These are phyloP conservation scores for Plenodomus tracheiphilus DNA, from an alignment of 2,329 filamentous ascomycete species.

Conservation along the genomic window DNA sequence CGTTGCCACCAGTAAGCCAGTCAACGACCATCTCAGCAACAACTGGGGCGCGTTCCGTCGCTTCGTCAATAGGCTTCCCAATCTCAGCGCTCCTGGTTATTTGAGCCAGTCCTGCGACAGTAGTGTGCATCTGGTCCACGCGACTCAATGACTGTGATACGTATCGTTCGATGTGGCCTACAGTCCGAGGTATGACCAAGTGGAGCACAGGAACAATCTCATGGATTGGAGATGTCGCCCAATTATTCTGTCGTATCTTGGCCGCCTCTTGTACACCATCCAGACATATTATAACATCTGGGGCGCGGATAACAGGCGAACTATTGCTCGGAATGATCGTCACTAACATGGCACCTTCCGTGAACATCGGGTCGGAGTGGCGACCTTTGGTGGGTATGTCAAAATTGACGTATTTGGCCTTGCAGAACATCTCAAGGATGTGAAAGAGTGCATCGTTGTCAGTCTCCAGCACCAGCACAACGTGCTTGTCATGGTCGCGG, in stretches of 20 bases:
- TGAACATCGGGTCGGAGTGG: slow-evolving; percentile 7
- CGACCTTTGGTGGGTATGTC: slow-evolving; percentile 25
- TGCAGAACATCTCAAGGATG: slow-evolving; percentile 32
- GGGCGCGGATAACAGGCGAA: slow-evolving; percentile 24
- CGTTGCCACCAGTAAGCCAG: slow-evolving; percentile 21
- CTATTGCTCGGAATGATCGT: slow-evolving; percentile 40
- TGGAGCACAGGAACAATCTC: slow-evolving; percentile 38
- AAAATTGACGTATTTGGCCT: slow-evolving; percentile 27
- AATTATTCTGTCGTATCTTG: slow-evolving; percentile 29
- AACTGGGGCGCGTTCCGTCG: slow-evolving; percentile 25
- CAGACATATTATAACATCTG: slow-evolving; percentile 48
- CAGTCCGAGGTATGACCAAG: slow-evolving; percentile 46
- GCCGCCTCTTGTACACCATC: slow-evolving; percentile 37
- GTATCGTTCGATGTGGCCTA: slow-evolving; percentile 51
- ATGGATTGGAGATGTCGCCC: slow-evolving; percentile 22
- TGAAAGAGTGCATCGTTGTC: slow-evolving; percentile 26
- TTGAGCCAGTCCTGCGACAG: slow-evolving; percentile 43
- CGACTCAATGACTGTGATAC: slow-evolving; percentile 24
- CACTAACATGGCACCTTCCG: slow-evolving; percentile 27
- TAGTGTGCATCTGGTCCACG: slow-evolving; percentile 36
- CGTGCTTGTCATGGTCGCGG: slow-evolving; percentile 25
- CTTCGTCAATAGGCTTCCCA: slow-evolving; percentile 38
- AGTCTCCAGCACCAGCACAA: slow-evolving; percentile 32
- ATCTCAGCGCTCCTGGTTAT: slow-evolving; percentile 32
- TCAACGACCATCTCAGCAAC: slow-evolving; percentile 32